phyloP scores from a whole-genome alignment of 2,329 filamentous ascomycete species.

The Aspergillus sp. region DNA sequence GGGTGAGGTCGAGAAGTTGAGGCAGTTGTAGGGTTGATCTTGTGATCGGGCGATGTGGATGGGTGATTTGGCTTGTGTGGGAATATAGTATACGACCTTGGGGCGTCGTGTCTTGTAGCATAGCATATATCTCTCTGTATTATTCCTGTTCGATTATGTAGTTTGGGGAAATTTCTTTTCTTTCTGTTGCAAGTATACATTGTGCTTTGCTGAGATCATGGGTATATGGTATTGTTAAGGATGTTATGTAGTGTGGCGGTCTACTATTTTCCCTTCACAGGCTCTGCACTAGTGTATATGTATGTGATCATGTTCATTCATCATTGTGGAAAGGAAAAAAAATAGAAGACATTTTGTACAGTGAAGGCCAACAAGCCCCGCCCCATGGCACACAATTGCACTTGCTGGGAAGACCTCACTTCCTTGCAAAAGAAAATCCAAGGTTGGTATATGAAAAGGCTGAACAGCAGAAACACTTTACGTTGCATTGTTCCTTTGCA shows the following conservation, averaged over 20 bases:
- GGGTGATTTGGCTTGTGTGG: conserved; percentile 4
- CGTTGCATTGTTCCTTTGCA: neutral
- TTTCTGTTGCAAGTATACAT: neutral
- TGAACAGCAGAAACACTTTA: neutral
- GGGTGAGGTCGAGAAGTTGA: conserved; percentile 47
- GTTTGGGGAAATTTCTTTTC: conserved; percentile 17
- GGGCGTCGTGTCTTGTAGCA: conserved; percentile 25
- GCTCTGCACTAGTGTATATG: neutral
- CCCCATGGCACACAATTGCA: neutral
- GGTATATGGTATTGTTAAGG: neutral
- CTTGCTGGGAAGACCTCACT: neutral
- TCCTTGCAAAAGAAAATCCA: neutral
- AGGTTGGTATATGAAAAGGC: neutral
- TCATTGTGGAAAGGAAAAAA: neutral
- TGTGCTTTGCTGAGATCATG: no score
- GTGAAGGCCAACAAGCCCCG: neutral
- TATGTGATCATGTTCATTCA: neutral
- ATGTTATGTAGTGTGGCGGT: neutral
- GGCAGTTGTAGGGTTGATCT: conserved; percentile 30
- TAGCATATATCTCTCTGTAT: conserved; percentile 20
- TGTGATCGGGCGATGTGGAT: neutral
- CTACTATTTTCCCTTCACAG: neutral
- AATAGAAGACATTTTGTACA: neutral
- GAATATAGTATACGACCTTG: conserved; percentile 6
- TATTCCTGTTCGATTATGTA: conserved; percentile 22